These are phyloP conservation scores for Hygrophorus pudorinus DNA, from an alignment of 768 basidiomycete genomes.

Conservation along the genomic window DNA sequence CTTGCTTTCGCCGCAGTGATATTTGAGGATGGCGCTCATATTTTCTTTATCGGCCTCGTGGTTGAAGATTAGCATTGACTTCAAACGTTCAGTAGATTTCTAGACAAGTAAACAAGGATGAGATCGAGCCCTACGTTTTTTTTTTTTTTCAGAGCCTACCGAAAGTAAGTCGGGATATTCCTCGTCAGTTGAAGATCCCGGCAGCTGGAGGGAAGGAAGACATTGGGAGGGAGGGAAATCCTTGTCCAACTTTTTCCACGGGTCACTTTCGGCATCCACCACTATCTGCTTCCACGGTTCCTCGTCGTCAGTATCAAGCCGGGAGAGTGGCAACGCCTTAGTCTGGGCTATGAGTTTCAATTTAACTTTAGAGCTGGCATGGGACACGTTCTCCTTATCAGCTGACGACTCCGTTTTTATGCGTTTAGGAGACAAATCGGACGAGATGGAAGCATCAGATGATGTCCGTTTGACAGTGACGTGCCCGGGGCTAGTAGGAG, in stretches of 20 bases:
- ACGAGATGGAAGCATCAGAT: conserved; percentile 10
- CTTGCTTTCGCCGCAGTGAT: conserved; percentile 14
- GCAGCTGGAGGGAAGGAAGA: neutral
- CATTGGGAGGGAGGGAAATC: conserved; percentile 15
- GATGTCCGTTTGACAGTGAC: conserved; percentile 9
- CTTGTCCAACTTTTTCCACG: conserved; percentile 17
- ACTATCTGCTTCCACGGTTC: conserved; percentile 16
- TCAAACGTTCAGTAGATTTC: conserved; percentile 22
- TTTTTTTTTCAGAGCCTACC: conserved; percentile 14
- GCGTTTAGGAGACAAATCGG: conserved; percentile 12
- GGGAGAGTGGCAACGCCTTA: neutral
- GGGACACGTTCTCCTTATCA: conserved; percentile 12
- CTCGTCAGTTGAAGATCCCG: neutral
- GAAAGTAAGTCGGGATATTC: conserved; percentile 19
- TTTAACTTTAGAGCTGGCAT: neutral
- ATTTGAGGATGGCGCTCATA: conserved; percentile 16
- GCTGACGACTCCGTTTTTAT: conserved; percentile 6
- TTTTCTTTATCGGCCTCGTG: conserved; percentile 17
- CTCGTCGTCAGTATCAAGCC: conserved; percentile 8
- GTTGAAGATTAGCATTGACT: conserved; percentile 19
- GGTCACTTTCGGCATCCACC: conserved; percentile 14
- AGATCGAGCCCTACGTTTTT: neutral
- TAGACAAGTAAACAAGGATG: conserved; percentile 8
- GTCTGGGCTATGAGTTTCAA: conserved; percentile 4
- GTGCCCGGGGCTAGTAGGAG: conserved; percentile 1